Conservation (phyloP, 768 basidiomycete genomes). For the Dacryopinax spathularia region DNA sequence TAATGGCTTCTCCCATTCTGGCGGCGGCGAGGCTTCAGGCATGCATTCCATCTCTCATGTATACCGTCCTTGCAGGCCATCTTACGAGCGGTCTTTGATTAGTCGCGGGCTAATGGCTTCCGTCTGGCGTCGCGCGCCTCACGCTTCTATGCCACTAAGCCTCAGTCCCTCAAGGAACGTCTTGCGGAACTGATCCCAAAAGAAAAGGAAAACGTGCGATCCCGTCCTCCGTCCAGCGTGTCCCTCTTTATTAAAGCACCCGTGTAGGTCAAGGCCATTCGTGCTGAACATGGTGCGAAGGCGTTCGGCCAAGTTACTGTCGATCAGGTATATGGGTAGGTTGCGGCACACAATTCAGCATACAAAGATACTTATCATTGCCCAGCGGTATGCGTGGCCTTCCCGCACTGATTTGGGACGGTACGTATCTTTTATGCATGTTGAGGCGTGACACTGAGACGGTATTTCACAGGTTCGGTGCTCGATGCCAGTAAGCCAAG, state of each 20-base stretch:
- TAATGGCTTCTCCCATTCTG: background rate
- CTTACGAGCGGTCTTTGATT: background rate
- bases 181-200: conserved; percentile 85
- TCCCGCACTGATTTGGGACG: conserved; percentile 95
- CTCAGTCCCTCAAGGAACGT: conserved; percentile 75
- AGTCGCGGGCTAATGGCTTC: background rate
- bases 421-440: conserved; percentile 6
- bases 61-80: background rate
- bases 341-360: conserved; percentile 1
- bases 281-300: conserved; percentile 81
- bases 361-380: conserved; percentile 2
- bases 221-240: conserved; percentile 6
- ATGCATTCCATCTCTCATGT: background rate
- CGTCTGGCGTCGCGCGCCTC: background rate
- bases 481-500: conserved; percentile 77
- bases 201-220: conserved; percentile 56
- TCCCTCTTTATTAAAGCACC: background rate
- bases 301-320: conserved; percentile 82
- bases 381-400: conserved; percentile 72
- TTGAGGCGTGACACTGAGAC: background rate
- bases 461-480: conserved; percentile 44
- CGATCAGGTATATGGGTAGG: conserved; percentile 79
- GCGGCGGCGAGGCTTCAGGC: background rate
- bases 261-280: conserved; percentile 64
- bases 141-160: conserved; percentile 29